phyloP scores from a whole-genome alignment of 352 stramenopile genomes.

The Phytophthora cactorum region DNA sequence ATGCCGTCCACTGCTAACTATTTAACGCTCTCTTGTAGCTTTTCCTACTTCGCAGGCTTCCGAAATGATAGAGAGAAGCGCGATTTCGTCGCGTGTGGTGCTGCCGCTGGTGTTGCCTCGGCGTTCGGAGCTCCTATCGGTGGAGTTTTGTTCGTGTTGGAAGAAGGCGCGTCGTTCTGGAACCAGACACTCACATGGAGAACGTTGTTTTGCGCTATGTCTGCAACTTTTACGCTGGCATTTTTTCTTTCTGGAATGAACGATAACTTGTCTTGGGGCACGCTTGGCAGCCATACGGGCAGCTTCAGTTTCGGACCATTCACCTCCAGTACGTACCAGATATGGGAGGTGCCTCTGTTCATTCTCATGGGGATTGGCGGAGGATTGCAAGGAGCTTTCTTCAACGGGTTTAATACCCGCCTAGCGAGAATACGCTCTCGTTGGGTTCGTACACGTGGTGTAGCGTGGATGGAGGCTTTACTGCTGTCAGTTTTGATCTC shows the following conservation, averaged over 20 bases:
- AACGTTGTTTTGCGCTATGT: constrained; percentile 88
- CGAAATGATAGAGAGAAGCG: constrained; percentile 90
- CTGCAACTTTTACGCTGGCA: constrained; percentile 87
- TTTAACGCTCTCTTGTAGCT: constrained; percentile 37
- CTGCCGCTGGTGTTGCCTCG: constrained; percentile 86
- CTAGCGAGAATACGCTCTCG: constrained; percentile 55
- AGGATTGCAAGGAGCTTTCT: constrained; percentile 84
- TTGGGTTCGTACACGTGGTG: constrained; percentile 61
- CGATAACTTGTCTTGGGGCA: constrained; percentile 76
- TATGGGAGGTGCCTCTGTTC: constrained; percentile 90
- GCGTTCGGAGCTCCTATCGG: constrained; percentile 92
- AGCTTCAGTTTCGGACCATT: constrained; percentile 81
- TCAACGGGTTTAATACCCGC: constrained; percentile 75
- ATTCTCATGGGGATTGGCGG: constrained; percentile 87
- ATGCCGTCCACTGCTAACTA: neutral
- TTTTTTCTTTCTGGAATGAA: constrained; percentile 85
- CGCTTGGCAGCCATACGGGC: constrained; percentile 70
- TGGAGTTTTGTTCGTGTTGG: constrained; percentile 84
- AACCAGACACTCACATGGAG: constrained; percentile 85
- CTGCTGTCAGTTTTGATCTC: constrained; percentile 67
- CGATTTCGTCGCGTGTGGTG: constrained; percentile 90
- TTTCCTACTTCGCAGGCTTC: constrained; percentile 89
- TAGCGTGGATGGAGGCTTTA: constrained; percentile 68
- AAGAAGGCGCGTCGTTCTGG: constrained; percentile 90
- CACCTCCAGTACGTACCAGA: constrained; percentile 76